phyloP scores from a whole-genome alignment of 148 eudicot species.

The Selenicereus undatus region DNA sequence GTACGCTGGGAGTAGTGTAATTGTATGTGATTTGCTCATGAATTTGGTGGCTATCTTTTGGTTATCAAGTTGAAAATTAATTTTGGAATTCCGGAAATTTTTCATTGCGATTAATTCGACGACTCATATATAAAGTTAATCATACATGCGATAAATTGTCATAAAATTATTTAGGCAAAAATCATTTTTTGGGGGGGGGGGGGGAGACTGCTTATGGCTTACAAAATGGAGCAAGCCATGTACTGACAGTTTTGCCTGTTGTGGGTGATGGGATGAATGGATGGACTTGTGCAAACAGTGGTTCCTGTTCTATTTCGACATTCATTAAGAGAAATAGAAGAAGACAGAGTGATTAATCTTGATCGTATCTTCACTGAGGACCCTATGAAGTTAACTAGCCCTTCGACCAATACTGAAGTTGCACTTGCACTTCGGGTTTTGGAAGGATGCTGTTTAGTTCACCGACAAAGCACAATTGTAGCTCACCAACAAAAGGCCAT shows the following conservation, averaged over 20 bases:
- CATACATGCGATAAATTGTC: neutral
- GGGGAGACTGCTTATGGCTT: neutral
- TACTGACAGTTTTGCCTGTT: slow-evolving; percentile 1
- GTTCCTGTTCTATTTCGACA: slow-evolving; percentile 87
- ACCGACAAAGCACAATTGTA: slow-evolving; percentile 62
- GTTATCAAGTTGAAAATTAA: neutral
- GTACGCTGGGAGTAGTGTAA: too few relatives aligned
- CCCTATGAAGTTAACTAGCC: slow-evolving; percentile 73
- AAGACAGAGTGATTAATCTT: slow-evolving; percentile 63
- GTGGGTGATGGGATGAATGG: neutral
- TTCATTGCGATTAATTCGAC: neutral
- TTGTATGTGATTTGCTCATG: too few relatives aligned
- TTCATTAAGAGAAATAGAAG: slow-evolving; percentile 75
- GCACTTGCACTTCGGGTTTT: slow-evolving; percentile 92
- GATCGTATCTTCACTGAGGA: slow-evolving; percentile 77
- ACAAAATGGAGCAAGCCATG: neutral
- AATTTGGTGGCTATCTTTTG: neutral
- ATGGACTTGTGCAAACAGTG: slow-evolving; percentile 41
- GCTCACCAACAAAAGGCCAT: slow-evolving; percentile 89
- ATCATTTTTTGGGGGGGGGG: neutral
- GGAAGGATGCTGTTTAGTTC: slow-evolving; percentile 96
- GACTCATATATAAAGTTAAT: neutral
- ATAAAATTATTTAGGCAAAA: neutral
- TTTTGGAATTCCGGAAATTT: neutral
- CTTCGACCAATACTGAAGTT: slow-evolving; percentile 81